phyloP scores from a whole-genome alignment of 208 protist species.

The Trypanosoma congolense region DNA sequence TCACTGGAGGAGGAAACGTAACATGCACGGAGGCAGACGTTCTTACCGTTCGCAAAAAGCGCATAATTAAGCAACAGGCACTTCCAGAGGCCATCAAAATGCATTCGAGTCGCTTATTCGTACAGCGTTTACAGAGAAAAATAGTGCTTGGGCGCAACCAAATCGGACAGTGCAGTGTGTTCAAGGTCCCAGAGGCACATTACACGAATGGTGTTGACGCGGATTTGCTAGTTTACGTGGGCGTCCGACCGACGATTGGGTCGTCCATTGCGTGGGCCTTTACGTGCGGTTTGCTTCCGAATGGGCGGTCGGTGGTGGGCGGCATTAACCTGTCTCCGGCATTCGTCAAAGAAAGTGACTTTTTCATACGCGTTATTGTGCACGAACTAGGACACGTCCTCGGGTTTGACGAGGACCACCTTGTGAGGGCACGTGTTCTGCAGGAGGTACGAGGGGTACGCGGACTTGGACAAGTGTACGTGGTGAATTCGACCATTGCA shows the following conservation, averaged over 20 bases:
- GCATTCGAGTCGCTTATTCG: constrained; percentile 38
- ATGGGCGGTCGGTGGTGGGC: constrained; percentile 4
- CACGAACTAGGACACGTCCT: constrained; percentile 84
- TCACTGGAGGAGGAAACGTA: not conserved
- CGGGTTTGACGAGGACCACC: constrained; percentile 16
- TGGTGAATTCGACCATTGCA: constrained; percentile 30
- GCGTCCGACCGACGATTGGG: constrained; percentile 20
- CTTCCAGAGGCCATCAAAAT: constrained; percentile 30
- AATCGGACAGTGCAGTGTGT: constrained; percentile 16
- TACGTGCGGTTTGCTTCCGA: not conserved
- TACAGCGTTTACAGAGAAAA: constrained; percentile 12
- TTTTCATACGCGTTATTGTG: constrained; percentile 22
- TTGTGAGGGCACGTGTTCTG: not conserved
- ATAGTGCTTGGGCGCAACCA: not conserved
- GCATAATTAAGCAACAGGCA: constrained; percentile 18
- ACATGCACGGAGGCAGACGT: constrained; percentile 24
- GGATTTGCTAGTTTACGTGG: constrained; percentile 61
- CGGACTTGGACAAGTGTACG: not conserved
- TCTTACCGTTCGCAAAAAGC: constrained; percentile 30
- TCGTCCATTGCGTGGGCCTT: not conserved
- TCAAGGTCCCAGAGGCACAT: constrained; percentile 38
- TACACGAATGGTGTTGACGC: constrained; percentile 27
- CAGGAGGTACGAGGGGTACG: not conserved
- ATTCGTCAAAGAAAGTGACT: constrained; percentile 18
- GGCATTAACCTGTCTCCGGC: constrained; percentile 42